Evolutionary conservation across 768 basidiomycete species (phyloP), one percentile per base, ranked within the genome.

Genomic region (Phylloporus sp.): DNA sequence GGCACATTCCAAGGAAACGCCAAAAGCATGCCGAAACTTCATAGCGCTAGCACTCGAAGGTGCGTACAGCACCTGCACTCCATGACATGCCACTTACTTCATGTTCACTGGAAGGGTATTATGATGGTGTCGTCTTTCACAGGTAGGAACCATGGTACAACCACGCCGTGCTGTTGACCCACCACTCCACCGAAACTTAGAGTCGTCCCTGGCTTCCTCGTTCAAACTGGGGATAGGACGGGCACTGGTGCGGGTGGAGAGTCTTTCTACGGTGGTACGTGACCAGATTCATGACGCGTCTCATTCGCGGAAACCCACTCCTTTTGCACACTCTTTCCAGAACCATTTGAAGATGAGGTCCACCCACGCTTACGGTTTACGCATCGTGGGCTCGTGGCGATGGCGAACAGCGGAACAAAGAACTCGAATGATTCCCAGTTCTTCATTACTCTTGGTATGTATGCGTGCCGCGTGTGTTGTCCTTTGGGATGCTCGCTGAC

Each of bases 401-500:
- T 97, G 91, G 97, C 97, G 5, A 97, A 97, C 61, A 85, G 80
- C 51, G 92, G 93, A 10, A 77, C 77, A 26, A 91, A 88, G 68
- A 80, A 95, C 63, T 84, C 90, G 4, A 99, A 99, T 58, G 88
- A 91, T 48, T 95, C 92, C 0, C 95, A 98, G 67, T 98, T 93
- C 71, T 87, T 97, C 65, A 85, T 98, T 45, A 98, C 97, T 0
- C 82, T 98, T 0, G 88, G 93, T 91, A 34, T 20, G 67, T 57
- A 16, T 49, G 18, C 36, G 11, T 28, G 8, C 36, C 34, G n/a
- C 18, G 10, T 35, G 13, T 11, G 4, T 20, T 13, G 1, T 20
- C 22, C 11, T 8, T 11, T 3, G 31, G 11, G n/a, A 9, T 6
- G 13, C 42, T 45, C 47, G 54, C 35, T 18, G 10, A 23, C 5